These are phyloP conservation scores for Dactylellina drechsleri DNA, from an alignment of 2,329 filamentous ascomycete genomes.

Conservation along the genomic window DNA sequence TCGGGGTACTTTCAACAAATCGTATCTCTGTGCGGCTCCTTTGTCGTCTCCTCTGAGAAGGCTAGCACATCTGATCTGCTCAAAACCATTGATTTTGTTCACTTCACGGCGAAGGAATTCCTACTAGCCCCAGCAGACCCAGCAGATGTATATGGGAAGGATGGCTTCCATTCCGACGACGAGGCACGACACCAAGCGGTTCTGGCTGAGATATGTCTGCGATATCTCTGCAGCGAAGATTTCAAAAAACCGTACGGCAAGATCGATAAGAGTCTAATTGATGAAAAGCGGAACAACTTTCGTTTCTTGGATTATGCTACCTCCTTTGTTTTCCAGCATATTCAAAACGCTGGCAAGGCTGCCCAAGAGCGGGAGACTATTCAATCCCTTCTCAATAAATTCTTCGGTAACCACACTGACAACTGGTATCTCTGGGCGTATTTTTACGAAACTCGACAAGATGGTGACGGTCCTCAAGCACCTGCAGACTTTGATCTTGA, in stretches of 20 bases:
- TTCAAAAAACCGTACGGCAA: conserved; percentile 39
- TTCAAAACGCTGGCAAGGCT: conserved; percentile 33
- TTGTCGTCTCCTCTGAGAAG: conserved; percentile 28
- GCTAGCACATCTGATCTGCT: conserved; percentile 24
- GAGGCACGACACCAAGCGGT: conserved; percentile 33
- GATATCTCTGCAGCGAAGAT: conserved; percentile 38
- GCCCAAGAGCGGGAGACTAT: conserved; percentile 12
- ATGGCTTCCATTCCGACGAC: conserved; percentile 42
- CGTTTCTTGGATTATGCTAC: conserved; percentile 40
- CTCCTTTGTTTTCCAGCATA: conserved; percentile 41
- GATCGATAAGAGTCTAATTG: conserved; percentile 15
- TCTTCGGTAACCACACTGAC: conserved; percentile 32
- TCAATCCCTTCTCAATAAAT: conserved; percentile 30
- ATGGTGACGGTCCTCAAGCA: conserved; percentile 11
- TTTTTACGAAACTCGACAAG: conserved; percentile 26
- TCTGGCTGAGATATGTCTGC: conserved; percentile 40
- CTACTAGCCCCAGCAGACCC: conserved; percentile 35
- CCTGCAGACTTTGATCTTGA: conserved; percentile 19
- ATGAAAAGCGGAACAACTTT: conserved; percentile 26
- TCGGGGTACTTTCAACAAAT: conserved; percentile 41
- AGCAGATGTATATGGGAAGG: conserved; percentile 19
- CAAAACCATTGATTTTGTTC: conserved; percentile 49
- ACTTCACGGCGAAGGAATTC: conserved; percentile 55
- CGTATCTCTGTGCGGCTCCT: conserved; percentile 41
- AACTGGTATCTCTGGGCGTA: conserved; percentile 46